Evolutionary conservation across 148 eudicot species (phyloP).

Genomic region (Rhododendron ferrugineum): DNA sequence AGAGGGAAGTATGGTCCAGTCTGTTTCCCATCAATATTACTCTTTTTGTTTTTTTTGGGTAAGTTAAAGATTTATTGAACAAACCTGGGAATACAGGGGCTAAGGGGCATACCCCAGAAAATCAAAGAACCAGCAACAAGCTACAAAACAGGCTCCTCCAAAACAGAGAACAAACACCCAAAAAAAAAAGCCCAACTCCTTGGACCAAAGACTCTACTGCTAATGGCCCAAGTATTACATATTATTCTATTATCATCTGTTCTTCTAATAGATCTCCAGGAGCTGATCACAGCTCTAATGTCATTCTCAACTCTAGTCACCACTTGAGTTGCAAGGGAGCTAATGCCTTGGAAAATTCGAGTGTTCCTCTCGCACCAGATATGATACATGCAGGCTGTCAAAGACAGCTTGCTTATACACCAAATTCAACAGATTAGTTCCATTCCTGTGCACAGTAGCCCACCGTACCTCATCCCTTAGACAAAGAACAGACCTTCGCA

Average conservation of each 20-base stretch:
- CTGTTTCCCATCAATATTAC: neutral
- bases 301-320: neutral
- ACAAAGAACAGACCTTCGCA: neutral
- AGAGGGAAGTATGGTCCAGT: neutral
- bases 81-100: neutral
- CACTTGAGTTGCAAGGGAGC: neutral
- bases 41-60: neutral
- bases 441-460: neutral
- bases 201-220: no score
- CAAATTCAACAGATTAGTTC: neutral
- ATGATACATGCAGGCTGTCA: neutral
- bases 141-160: neutral
- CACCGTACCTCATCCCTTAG: neutral
- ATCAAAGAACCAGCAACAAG: neutral
- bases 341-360: neutral
- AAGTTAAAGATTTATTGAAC: no score
- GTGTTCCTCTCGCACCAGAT: neutral
- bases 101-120: neutral
- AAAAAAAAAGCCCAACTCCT: no score
- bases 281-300: neutral
- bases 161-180: no score
- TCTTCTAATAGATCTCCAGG: no score
- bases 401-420: neutral
- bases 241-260: no score
- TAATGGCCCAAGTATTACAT: no score